phyloP scores from a whole-genome alignment of 495 filamentous ascomycete species.

The Penicillium desertorum region DNA sequence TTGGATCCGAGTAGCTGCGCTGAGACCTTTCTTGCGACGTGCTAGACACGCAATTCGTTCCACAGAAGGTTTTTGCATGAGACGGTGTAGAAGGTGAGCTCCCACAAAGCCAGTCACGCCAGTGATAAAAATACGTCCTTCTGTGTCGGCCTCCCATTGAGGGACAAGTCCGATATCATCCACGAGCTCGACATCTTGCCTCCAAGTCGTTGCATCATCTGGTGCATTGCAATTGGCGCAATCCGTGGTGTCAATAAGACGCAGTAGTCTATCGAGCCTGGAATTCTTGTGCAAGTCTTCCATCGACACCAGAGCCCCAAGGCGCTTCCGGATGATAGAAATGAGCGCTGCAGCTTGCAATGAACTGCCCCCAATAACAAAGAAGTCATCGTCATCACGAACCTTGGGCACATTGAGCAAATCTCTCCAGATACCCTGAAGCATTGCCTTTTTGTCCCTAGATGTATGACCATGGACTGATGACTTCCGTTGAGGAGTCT shows the following conservation, averaged over 20 bases:
- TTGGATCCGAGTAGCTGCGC: background rate
- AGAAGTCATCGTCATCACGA: background rate
- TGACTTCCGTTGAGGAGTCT: background rate
- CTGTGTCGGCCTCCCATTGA: background rate
- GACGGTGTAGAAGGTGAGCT: constrained; percentile 1
- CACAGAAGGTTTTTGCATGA: constrained; percentile 6
- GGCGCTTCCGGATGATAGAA: too few species aligned
- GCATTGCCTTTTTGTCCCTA: too few species aligned
- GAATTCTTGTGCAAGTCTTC: background rate
- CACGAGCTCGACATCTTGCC: background rate
- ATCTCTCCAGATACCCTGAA: background rate
- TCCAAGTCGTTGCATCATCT: background rate
- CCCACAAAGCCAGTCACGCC: constrained; percentile 19
- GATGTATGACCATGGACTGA: too few species aligned
- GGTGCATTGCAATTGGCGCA: background rate
- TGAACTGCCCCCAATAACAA: background rate
- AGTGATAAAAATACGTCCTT: constrained; percentile 13
- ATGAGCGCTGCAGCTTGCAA: too few species aligned
- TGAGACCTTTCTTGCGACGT: background rate
- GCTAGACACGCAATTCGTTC: constrained; percentile 17
- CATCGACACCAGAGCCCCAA: background rate
- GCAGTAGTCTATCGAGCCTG: background rate
- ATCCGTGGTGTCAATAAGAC: background rate
- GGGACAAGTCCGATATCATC: background rate
- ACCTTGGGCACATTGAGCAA: background rate